phyloP scores from a whole-genome alignment of 768 basidiomycete species.

The Boletales sp. region DNA sequence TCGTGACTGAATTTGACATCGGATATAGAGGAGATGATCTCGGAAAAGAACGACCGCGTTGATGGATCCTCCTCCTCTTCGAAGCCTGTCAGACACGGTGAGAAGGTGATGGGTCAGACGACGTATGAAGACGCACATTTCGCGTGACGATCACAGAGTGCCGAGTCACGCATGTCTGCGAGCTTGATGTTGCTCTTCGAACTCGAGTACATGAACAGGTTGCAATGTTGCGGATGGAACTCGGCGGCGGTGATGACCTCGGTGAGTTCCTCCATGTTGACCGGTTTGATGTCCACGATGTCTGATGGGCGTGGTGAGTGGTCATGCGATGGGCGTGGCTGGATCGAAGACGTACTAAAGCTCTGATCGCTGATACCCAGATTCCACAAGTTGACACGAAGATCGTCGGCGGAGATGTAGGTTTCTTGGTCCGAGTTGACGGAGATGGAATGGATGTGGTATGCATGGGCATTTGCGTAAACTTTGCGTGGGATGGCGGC shows the following conservation, averaged over 20 bases:
- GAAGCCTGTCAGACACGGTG: conserved; percentile 59
- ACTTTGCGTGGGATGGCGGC: conserved; percentile 98
- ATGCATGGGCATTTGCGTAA: conserved; percentile 98
- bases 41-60: conserved; percentile 97
- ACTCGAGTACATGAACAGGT: conserved; percentile 99
- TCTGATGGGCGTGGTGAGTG: conserved; percentile 46
- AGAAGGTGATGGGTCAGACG: conserved; percentile 2
- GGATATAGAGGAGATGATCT: conserved; percentile 99
- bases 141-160: conserved; percentile 91
- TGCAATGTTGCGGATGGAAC: conserved; percentile 97
- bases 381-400: conserved; percentile 98
- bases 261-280: conserved; percentile 99
- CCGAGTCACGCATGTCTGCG: conserved; percentile 98
- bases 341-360: conserved; percentile 71
- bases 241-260: conserved; percentile 99
- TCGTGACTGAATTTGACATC: conserved; percentile 99
- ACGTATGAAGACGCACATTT: conserved; percentile 65
- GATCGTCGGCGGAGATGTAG: conserved; percentile 98
- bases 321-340: neutral
- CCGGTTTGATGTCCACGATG: conserved; percentile 99
- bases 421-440: conserved; percentile 99
- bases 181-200: conserved; percentile 99
- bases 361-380: conserved; percentile 97
- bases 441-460: conserved; percentile 99
- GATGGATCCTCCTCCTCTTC: conserved; percentile 99